Percentiles rank a stretch among this genome's conserved stretches.
Conservation (phyloP, 768 basidiomycete genomes). For the Lyophyllum decastes region DNA sequence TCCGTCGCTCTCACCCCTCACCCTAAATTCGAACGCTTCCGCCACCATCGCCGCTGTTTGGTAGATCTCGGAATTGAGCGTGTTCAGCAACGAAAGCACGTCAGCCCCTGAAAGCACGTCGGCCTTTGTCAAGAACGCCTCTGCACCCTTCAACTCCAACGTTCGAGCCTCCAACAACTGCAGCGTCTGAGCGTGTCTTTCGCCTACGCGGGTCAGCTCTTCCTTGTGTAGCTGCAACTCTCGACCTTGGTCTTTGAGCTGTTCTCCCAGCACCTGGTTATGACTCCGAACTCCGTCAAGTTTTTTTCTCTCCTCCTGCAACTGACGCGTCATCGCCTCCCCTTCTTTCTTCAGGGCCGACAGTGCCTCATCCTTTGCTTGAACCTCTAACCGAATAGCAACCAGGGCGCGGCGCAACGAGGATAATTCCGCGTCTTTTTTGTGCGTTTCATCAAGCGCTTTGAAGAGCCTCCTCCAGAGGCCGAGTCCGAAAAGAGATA, state of each 20-base stretch:
- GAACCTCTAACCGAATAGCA: constrained; percentile 10
- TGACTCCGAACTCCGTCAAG: constrained; percentile 8
- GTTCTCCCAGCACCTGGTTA: constrained; percentile 7
- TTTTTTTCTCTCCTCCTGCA: constrained; percentile 13
- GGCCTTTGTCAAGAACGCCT: constrained; percentile 43
- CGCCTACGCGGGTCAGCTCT: constrained; percentile 4
- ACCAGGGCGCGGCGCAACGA: constrained; percentile 16
- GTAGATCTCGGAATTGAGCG: constrained; percentile 48
- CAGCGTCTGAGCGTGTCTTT: constrained; percentile 15
- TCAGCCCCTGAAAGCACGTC: constrained; percentile 46
- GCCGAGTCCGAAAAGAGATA: constrained; percentile 29
- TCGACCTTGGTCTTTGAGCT: constrained; percentile 7
- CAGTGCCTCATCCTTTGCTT: constrained; percentile 19
- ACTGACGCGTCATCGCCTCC: constrained; percentile 12
- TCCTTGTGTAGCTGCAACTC: constrained; percentile 6
- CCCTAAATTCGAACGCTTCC: constrained; percentile 35
- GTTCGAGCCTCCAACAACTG: constrained; percentile 20
- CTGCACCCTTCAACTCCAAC: constrained; percentile 43
- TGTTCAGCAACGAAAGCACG: constrained; percentile 41
- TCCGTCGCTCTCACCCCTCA: neutral
- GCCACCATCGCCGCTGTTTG: constrained; percentile 50
- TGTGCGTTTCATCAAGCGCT: neutral
- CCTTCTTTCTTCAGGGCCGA: constrained; percentile 16
- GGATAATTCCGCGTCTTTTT: constrained; percentile 14
- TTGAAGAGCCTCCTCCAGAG: constrained; percentile 23